Evolutionary conservation across 2,329 filamentous ascomycete genomes (phyloP).

Genomic region (Graphiopsis chlorocephala): DNA sequence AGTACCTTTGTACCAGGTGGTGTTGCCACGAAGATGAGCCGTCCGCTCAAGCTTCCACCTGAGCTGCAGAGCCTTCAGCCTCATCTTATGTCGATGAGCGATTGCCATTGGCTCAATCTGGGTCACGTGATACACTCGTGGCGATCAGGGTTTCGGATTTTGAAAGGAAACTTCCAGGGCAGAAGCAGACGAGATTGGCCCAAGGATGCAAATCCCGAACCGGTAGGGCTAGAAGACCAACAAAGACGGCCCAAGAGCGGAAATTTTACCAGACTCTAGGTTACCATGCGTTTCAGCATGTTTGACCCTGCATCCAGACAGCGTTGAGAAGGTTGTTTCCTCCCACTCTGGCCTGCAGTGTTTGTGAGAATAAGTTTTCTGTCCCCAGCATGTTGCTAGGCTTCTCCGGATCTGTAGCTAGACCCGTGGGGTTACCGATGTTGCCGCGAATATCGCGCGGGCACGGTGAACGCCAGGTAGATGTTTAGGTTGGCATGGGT

Average conservation of each 20-base stretch:
- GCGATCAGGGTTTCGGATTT: constrained; percentile 3
- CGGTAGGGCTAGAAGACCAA: background rate
- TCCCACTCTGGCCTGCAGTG: background rate
- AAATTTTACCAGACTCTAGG: background rate
- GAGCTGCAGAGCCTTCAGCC: constrained; percentile 8
- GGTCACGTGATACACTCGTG: background rate
- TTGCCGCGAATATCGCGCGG: background rate
- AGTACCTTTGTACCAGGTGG: background rate
- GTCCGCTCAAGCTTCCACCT: constrained; percentile 1
- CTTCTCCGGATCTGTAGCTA: constrained; percentile 1
- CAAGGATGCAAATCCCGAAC: background rate
- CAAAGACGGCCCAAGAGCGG: background rate
- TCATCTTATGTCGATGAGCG: background rate
- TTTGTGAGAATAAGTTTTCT: constrained; percentile 6
- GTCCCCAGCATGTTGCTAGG: constrained; percentile 7
- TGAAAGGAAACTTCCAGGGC: background rate
- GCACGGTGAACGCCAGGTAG: background rate
- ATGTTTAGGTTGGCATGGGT: background rate
- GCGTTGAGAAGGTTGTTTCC: background rate
- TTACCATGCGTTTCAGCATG: background rate
- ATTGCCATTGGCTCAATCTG: background rate
- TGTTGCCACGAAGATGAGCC: background rate
- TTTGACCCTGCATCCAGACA: background rate
- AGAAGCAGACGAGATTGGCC: background rate
- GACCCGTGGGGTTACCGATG: constrained; percentile 2